A percentile compares a stretch with the other conserved stretches of the same genome.
phyloP scores from a whole-genome alignment of 257 asterid species.

The Coffea eugenioides region DNA sequence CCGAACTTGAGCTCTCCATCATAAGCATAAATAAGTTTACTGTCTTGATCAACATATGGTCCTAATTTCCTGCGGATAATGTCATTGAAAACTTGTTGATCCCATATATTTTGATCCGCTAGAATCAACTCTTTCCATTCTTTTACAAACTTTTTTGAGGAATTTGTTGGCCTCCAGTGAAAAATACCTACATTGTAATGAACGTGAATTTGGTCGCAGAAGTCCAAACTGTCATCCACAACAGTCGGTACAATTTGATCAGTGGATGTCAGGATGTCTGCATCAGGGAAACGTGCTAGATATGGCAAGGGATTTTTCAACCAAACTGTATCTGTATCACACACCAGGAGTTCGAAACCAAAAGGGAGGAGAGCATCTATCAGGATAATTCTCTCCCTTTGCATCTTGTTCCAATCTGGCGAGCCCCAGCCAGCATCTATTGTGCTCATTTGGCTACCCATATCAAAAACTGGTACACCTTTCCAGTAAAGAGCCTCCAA shows the following conservation, averaged over 20 bases:
- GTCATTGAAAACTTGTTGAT: conserved; percentile 93
- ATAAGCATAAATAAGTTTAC: conserved; percentile 94
- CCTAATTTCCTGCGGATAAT: conserved; percentile 80
- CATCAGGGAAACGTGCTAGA: conserved; percentile 95
- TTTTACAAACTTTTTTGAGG: conserved; percentile 75
- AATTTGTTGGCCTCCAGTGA: conserved; percentile 92
- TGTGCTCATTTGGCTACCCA: conserved; percentile 98
- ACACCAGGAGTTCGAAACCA: conserved; percentile 92
- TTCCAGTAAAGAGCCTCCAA: conserved; percentile 95
- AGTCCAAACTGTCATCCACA: conserved; percentile 86
- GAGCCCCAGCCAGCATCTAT: conserved; percentile 93
- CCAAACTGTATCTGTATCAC: conserved; percentile 29
- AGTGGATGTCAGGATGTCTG: conserved; percentile 92
- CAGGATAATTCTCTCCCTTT: conserved; percentile 67
- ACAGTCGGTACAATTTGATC: conserved; percentile 91
- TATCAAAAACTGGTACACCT: conserved; percentile 94
- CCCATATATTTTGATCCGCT: conserved; percentile 87
- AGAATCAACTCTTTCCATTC: conserved; percentile 93
- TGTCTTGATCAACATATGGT: conserved; percentile 91
- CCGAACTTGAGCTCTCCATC: conserved; percentile 95
- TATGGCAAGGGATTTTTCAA: conserved; percentile 86
- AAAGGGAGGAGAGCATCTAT: conserved; percentile 84
- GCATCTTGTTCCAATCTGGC: conserved; percentile 60
- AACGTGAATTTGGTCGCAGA: conserved; percentile 75
- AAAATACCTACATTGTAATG: conserved; percentile 93